phyloP scores from a whole-genome alignment of 345 rosid species.

The Orychophragmus violaceus region DNA sequence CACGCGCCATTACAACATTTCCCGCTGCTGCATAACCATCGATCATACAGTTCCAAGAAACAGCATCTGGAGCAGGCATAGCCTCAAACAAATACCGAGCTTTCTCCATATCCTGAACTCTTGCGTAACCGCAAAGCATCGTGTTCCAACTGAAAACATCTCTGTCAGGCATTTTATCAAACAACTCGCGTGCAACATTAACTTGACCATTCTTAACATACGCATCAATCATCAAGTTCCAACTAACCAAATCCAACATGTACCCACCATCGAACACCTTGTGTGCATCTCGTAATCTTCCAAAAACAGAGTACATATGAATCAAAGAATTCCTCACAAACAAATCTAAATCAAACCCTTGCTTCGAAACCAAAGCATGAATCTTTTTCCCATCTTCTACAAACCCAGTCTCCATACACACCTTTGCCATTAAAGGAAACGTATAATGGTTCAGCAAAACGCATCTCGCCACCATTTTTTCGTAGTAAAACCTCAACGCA shows the following conservation, averaged over 20 bases:
- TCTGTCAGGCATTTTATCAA: conserved; percentile 44
- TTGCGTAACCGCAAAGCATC: conserved; percentile 49
- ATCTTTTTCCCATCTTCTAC: conserved; percentile 39
- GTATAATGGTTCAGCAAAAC: conserved; percentile 48
- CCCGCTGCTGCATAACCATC: conserved; percentile 45
- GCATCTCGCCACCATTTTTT: conserved; percentile 42
- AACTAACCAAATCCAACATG: conserved; percentile 43
- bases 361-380: conserved; percentile 30
- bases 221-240: conserved; percentile 52
- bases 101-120: conserved; percentile 32
- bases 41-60: conserved; percentile 64
- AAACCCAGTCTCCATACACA: conserved; percentile 41
- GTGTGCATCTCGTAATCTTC: conserved; percentile 30
- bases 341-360: conserved; percentile 39
- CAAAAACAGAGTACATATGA: conserved; percentile 40
- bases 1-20: conserved; percentile 31
- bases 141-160: conserved; percentile 63
- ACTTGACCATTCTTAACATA: conserved; percentile 37
- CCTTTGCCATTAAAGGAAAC: conserved; percentile 47
- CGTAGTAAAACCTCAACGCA: conserved; percentile 50
- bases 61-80: conserved; percentile 44
- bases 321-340: conserved; percentile 42
- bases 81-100: conserved; percentile 39
- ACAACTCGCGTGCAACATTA: conserved; percentile 43
- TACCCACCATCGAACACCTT: conserved; percentile 40